Base-by-base conservation (phyloP, 2,329 filamentous ascomycete species). In the Phaeosphaeriaceae sp. region DNA sequence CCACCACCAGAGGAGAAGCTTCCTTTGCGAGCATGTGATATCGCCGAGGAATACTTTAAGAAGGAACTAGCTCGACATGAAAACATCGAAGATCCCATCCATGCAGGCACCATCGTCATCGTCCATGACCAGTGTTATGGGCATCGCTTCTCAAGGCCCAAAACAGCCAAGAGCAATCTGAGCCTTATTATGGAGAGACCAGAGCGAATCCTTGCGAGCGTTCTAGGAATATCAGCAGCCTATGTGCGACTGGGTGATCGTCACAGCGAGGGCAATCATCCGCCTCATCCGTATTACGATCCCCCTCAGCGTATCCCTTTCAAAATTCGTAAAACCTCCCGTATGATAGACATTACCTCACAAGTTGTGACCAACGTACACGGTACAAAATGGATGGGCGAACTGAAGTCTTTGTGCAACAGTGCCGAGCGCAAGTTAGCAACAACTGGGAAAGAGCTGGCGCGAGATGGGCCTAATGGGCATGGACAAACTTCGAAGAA, bases 71-170 rank as follows among this genome's bases (percentile, higher is more conserved):
- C 83, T 13, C 73, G 80, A 6, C 87, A 90, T 63, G 82, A 87
- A 48, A 75, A 77, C 26, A 36, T 61, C 21, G 66, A 58, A 4
- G 71, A 68, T 2, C 52, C 64, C n/a, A 65, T 63, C 8, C 61
- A 63, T 9, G 71, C 81, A 3, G 79, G 92, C 52, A 91, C 91
- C 0, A 76, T 95, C 4, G 92, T 97, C 38, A 82, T 99, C 23
- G 77, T 99, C 2, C 92, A 97, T 64, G 94, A 99, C 76, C 87
- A 89, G 44, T 96, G 93, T 74, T 99, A 97, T 70, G 92, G 93
- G 18, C 94, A 99, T 75, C 87, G 92, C 17, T 99, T 87, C 73
- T 90, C 92, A 9, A 83, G 94, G 36, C 91, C 91, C 3, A 87
- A 89, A 61, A 88, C 91, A 1, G 87, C 85, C 17, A 88, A 88